Evolutionary conservation across 805 yeast species (phyloP), one percentile per base, ranked within the genome.

Genomic region (Barnettozyma wickerhamii): DNA sequence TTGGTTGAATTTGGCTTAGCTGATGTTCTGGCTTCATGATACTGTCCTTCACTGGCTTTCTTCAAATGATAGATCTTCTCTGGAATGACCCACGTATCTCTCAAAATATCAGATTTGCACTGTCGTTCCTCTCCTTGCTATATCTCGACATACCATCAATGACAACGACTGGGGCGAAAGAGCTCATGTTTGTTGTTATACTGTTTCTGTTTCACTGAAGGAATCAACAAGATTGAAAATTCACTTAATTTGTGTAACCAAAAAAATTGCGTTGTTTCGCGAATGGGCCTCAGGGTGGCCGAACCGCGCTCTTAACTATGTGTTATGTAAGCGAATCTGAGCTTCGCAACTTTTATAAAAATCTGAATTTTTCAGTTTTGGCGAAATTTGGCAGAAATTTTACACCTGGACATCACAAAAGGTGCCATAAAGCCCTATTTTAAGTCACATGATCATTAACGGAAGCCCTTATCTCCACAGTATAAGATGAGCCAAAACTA

Each of bases 161-260:
- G 75, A 90, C 96, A 79, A 87, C 87, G 77, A 85, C 95, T 76
- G 95, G 91, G 80, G 89, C 95, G 72, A 82, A 88, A 71, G 87
- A 78, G 47, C 66, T 62, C 71, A 65, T 68, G 55, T 56, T 63
- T 57, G 30, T 38, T 44, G 43, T 33, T 41, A 30, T 17, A 29
- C 26, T 35, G 20, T 30, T 20, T 37, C 19, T 15, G 20, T 19
- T 30, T 23, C 14, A 23, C 15, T 29, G 18, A 30, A 31, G 30
- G 35, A 19, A 28, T 34, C 7, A 20, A 35, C 21, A 30, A 18
- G 31, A 31, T 37, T 32, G 29, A 38, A 33, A 38, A 38, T 28
- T 20, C 32, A 33, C 27, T 15, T 35, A n/a, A 26, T n/a, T 24
- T 29, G 29, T 23, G 34, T 20, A 28, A 14, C 20, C 15, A 27